Percentiles rank a stretch among this genome's conserved stretches.
These are phyloP conservation scores for Pseudodiploospora longispora DNA, from an alignment of 2,329 filamentous ascomycete species.

Conservation along the genomic window DNA sequence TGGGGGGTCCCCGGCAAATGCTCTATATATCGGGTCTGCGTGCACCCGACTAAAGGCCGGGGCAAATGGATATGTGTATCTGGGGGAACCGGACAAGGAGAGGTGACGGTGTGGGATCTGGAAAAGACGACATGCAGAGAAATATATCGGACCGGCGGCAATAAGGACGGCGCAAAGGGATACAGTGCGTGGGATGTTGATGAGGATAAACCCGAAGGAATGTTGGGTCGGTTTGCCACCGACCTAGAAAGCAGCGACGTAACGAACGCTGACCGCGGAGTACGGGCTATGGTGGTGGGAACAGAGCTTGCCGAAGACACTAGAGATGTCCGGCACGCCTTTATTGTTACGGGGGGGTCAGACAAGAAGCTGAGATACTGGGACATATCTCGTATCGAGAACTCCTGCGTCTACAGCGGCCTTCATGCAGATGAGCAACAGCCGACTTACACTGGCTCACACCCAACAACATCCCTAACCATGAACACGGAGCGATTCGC, in stretches of 20 bases:
- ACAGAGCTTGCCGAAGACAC: slow-evolving; percentile 63
- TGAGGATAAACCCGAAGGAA: slow-evolving; percentile 77
- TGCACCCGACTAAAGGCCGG: slow-evolving; percentile 71
- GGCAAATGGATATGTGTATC: slow-evolving; percentile 83
- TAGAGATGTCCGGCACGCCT: slow-evolving; percentile 67
- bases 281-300: slow-evolving; percentile 67
- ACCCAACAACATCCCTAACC: slow-evolving; percentile 54
- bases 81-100: slow-evolving; percentile 77
- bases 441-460: slow-evolving; percentile 61
- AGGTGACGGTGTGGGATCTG: slow-evolving; percentile 92
- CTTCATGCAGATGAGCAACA: slow-evolving; percentile 60
- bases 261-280: slow-evolving; percentile 54
- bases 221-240: slow-evolving; percentile 78
- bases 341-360: slow-evolving; percentile 78
- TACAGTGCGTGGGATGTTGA: slow-evolving; percentile 87
- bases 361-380: slow-evolving; percentile 92
- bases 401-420: slow-evolving; percentile 74
- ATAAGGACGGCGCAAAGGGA: slow-evolving; percentile 51
- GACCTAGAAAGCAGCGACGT: slow-evolving; percentile 55
- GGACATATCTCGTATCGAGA: slow-evolving; percentile 74
- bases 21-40: slow-evolving; percentile 67
- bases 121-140: slow-evolving; percentile 85
- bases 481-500: slow-evolving; percentile 58
- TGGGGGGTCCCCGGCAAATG: slow-evolving; percentile 81
- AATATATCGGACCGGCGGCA: slow-evolving; percentile 66